Conservation (phyloP, 2,329 filamentous ascomycete genomes). For the Aureobasidium sp. region DNA sequence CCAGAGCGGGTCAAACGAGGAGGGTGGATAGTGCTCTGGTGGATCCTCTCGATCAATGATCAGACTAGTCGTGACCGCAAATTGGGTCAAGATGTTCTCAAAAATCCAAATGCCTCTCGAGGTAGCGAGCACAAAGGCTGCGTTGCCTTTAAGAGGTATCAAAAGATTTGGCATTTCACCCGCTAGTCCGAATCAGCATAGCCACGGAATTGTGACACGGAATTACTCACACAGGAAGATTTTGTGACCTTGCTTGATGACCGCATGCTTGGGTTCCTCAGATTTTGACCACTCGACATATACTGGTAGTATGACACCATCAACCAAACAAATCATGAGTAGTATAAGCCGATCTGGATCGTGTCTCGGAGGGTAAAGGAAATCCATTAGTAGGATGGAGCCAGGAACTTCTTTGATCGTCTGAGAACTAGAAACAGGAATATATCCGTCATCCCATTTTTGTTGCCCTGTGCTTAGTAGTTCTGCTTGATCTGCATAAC, state of each 20-base stretch:
- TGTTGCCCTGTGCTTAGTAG: background rate
- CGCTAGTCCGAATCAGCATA: constrained; percentile 1
- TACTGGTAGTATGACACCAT: constrained; percentile 36
- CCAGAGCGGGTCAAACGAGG: constrained; percentile 44
- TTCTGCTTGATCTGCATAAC: constrained; percentile 37
- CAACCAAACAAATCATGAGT: constrained; percentile 51
- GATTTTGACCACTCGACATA: constrained; percentile 27
- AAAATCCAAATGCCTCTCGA: constrained; percentile 1
- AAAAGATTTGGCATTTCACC: constrained; percentile 17
- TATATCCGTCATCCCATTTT: constrained; percentile 1
- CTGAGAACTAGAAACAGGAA: constrained; percentile 52
- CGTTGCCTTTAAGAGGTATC: constrained; percentile 17
- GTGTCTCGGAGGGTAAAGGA: constrained; percentile 63
- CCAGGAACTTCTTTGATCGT: constrained; percentile 49
- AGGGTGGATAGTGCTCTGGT: background rate
- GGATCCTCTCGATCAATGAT: background rate
- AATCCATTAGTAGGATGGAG: constrained; percentile 79
- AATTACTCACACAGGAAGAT: background rate
- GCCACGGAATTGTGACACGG: background rate
- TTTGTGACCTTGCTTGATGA: background rate
- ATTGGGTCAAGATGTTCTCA: constrained; percentile 9
- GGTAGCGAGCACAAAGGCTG: constrained; percentile 17
- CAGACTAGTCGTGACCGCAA: no score
- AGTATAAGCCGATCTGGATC: constrained; percentile 66
- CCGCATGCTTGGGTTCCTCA: background rate